Base-by-base conservation (phyloP, 169 alveolate genomes). In the Babesia divergens region DNA sequence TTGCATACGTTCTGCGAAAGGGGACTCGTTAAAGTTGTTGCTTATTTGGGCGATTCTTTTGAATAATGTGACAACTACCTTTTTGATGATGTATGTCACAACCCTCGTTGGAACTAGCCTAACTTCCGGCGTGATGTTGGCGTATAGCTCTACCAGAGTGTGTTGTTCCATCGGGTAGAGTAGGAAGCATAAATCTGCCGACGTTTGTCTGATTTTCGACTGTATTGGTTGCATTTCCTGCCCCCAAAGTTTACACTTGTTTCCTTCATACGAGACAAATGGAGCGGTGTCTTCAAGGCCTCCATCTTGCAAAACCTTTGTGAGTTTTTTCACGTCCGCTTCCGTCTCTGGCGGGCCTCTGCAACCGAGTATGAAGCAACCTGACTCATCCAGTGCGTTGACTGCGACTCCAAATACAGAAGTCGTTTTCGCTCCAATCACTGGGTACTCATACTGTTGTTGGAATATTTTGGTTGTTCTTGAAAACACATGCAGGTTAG, bases 371-470 rank as follows among this genome's bases (percentile, higher is more conserved):
- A 77, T 58, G 42, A 67, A 66, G 50, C 83, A 77, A 31, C 68
- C 68, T 7, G 83, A 69, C 38, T 77, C 86, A 26, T 77, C 86
- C 29, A 77, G 67, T 2, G 74, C 67, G 35, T 77, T 77, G 29
- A 68, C 47, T n/a, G 77, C 72, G 42, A 69, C 22, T n/a, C 74
- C 82, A 28, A 54, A 65, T 28, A 77, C 60, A 9, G 59, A 22
- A 14, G 82, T 67, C 40, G 66, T 58, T 31, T 77, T 66, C 11
- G 31, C 32, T 2, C 86, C 86, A 46, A 77, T 37, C 3, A 77
- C 82, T 4, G 86, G 86, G 69, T 77, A 77, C 20, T 77, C 82
- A 37, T 69, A 77, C 14, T 24, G 32, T 64, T 72, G 83, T 29
- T 37, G 28, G 67, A 50, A 72, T 13, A 72, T 22, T 16, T 62